Conservation (phyloP, 345 rosid genomes). For the Ceriops zippeliana region DNA sequence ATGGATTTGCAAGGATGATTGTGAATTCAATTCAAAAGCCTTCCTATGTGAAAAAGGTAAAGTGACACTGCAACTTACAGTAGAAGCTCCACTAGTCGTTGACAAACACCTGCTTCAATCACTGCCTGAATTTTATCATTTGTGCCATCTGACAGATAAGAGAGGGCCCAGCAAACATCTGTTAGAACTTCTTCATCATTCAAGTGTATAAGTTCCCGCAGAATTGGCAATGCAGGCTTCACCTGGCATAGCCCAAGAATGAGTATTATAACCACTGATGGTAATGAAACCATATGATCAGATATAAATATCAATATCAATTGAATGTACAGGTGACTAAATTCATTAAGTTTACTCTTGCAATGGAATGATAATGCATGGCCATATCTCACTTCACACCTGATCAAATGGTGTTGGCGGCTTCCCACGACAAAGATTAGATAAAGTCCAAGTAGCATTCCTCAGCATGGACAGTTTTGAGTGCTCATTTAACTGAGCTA, state of each 20-base stretch:
- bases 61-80: slow-evolving; percentile 21
- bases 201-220: slow-evolving; percentile 24
- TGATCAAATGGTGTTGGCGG: slow-evolving; percentile 72
- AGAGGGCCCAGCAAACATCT: slow-evolving; percentile 44
- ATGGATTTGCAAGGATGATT: background rate
- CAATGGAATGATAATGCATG: background rate
- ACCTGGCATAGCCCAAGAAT: slow-evolving; percentile 26
- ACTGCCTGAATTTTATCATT: slow-evolving; percentile 39
- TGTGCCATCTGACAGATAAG: slow-evolving; percentile 39
- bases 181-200: slow-evolving; percentile 35
- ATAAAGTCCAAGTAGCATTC: slow-evolving; percentile 77
- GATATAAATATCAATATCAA: background rate
- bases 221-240: slow-evolving; percentile 29
- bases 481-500: slow-evolving; percentile 60
- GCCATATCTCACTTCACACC: slow-evolving; percentile 29
- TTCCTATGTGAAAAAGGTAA: background rate
- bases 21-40: background rate
- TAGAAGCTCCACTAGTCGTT: slow-evolving; percentile 35
- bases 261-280: slow-evolving; percentile 11
- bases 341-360: background rate
- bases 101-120: slow-evolving; percentile 37
- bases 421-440: slow-evolving; percentile 73
- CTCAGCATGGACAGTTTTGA: slow-evolving; percentile 71
- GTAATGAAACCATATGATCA: background rate
- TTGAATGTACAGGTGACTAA: background rate